Percentiles rank a stretch among this genome's conserved stretches.
These are phyloP conservation scores for Tolypocladium endophyticum DNA, from an alignment of 2,329 filamentous ascomycete species.

Conservation along the genomic window DNA sequence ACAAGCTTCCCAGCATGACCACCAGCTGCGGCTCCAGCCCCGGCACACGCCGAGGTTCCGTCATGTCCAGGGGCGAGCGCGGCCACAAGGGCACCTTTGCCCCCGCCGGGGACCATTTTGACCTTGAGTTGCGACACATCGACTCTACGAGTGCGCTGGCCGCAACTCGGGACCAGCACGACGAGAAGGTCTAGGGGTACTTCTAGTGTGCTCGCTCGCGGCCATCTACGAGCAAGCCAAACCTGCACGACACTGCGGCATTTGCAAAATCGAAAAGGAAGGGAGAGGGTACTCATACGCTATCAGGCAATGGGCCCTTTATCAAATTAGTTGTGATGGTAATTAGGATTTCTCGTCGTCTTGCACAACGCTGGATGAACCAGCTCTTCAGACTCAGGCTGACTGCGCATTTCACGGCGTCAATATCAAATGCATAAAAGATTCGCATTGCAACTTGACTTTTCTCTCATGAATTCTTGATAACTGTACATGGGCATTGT, in stretches of 20 bases:
- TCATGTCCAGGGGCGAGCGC: background rate
- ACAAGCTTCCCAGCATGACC: slow-evolving; percentile 8
- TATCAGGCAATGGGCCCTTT: background rate
- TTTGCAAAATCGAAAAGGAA: background rate
- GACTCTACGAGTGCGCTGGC: slow-evolving; percentile 10
- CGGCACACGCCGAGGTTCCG: slow-evolving; percentile 3
- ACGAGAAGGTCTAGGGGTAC: slow-evolving; percentile 18
- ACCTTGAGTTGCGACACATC: slow-evolving; percentile 21
- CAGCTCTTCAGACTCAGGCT: too few species aligned
- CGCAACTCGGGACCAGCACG: slow-evolving; percentile 16
- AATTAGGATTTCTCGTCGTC: background rate
- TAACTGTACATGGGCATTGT: background rate
- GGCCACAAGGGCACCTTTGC: background rate
- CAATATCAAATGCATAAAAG: background rate
- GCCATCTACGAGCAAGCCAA: background rate
- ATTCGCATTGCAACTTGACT: background rate
- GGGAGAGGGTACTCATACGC: background rate
- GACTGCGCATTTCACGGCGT: background rate
- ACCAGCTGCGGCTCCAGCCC: slow-evolving; percentile 8
- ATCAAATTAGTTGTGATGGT: background rate
- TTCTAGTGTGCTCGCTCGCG: background rate
- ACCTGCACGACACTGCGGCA: background rate
- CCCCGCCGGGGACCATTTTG: slow-evolving; percentile 14
- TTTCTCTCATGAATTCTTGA: too few species aligned
- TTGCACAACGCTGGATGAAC: background rate